phyloP scores from a whole-genome alignment of 306 rosid genomes.

The Malus sylvestris region DNA sequence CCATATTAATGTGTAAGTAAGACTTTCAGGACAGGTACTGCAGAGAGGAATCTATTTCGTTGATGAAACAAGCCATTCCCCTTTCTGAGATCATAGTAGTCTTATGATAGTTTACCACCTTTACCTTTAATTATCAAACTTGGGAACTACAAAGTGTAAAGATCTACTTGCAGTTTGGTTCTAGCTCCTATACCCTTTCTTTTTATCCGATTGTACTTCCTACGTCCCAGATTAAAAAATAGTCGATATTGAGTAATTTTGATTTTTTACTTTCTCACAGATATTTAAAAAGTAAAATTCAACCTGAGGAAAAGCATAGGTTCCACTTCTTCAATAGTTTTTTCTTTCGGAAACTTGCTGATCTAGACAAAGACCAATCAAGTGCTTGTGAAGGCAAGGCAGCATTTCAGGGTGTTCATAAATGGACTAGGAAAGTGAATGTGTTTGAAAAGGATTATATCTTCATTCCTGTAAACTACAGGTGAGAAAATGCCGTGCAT shows the following conservation, averaged over 20 bases:
- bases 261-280: constrained; percentile 24
- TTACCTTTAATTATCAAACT: neutral
- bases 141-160: neutral
- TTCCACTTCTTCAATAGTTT: constrained; percentile 70
- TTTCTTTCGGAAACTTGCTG: constrained; percentile 79
- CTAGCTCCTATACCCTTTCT: neutral
- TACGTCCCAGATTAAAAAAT: neutral
- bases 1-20: neutral
- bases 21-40: neutral
- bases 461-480: constrained; percentile 62
- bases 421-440: constrained; percentile 68
- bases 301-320: constrained; percentile 30
- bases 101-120: neutral
- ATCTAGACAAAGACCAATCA: constrained; percentile 58
- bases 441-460: constrained; percentile 60
- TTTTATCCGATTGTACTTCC: neutral
- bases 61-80: too few species aligned
- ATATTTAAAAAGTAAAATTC: constrained; percentile 49
- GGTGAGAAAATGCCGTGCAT: constrained; percentile 30
- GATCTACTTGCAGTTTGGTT: neutral
- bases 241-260: constrained; percentile 15
- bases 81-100: too few species aligned
- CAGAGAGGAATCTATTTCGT: neutral
- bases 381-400: constrained; percentile 50
- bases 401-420: constrained; percentile 57